These are phyloP conservation scores for Solanum virginianum DNA, from an alignment of 257 asterid species.

Conservation along the genomic window DNA sequence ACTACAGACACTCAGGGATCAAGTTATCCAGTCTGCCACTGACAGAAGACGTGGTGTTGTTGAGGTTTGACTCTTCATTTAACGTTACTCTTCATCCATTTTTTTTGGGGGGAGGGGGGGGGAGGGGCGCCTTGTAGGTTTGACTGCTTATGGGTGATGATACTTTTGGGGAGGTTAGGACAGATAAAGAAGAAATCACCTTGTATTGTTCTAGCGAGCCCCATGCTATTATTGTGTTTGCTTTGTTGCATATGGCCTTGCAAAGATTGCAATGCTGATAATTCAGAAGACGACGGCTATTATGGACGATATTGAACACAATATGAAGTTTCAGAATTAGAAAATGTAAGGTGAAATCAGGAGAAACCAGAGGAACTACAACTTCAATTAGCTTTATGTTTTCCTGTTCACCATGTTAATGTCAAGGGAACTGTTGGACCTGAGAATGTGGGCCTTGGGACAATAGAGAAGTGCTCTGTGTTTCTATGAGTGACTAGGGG, in stretches of 20 bases:
- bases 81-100: neutral
- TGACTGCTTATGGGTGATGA: neutral
- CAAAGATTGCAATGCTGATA: neutral
- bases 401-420: neutral
- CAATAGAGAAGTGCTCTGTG: neutral
- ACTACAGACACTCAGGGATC: constrained; percentile 54
- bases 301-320: neutral
- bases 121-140: neutral
- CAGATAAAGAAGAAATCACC: too few species aligned
- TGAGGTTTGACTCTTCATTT: constrained; percentile 39
- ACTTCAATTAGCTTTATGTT: neutral
- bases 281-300: neutral
- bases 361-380: neutral
- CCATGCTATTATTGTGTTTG: neutral
- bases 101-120: neutral
- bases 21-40: constrained; percentile 72
- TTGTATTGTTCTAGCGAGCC: neutral
- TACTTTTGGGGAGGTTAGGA: too few species aligned
- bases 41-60: constrained; percentile 97
- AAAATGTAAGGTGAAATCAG: neutral
- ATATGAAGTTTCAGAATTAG: neutral
- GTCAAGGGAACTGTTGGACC: neutral
- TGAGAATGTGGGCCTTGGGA: neutral
- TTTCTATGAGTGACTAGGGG: neutral
- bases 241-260: neutral